Percentiles rank a stretch among this genome's conserved stretches.
Evolutionary conservation across 1,284 basidiomycete species (phyloP).

Genomic region (Dichomitus squalens): DNA sequence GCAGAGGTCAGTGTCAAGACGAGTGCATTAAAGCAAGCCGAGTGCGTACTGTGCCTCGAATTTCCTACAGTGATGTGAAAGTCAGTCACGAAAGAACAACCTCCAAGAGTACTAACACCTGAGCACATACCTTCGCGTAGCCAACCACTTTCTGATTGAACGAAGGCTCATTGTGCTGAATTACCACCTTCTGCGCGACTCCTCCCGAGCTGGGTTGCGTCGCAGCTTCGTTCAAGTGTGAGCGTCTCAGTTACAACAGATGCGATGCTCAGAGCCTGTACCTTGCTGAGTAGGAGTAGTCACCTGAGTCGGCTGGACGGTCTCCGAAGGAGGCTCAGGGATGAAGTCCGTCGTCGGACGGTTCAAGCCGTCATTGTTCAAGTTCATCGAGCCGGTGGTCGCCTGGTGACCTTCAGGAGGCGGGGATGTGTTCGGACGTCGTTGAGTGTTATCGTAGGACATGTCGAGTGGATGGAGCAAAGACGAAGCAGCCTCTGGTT

Average conservation of each 20-base stretch:
- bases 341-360: constrained; percentile 12
- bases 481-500: neutral
- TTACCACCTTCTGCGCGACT: constrained; percentile 1
- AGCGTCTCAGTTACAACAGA: neutral
- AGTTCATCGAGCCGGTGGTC: neutral
- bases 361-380: neutral
- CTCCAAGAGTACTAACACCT: too few relatives aligned
- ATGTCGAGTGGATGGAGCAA: neutral
- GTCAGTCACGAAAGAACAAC: too few relatives aligned
- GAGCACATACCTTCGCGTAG: constrained; percentile 21
- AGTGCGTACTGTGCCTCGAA: constrained; percentile 18
- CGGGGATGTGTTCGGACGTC: neutral
- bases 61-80: constrained; percentile 12
- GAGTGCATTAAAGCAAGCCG: too few relatives aligned
- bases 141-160: constrained; percentile 23
- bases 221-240: constrained; percentile 2
- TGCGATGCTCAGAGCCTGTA: neutral
- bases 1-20: neutral
- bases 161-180: constrained; percentile 11
- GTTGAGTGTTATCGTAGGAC: constrained; percentile 9
- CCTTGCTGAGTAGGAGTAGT: constrained; percentile 18
- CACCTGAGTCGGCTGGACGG: constrained; percentile 8
- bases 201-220: constrained; percentile 18
- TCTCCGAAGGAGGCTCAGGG: constrained; percentile 13
- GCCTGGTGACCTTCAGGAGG: neutral